Evolutionary conservation across 2,329 filamentous ascomycete species (phyloP), one percentile per base, ranked within the genome.

Genomic region (Colletotrichum tropicicola): DNA sequence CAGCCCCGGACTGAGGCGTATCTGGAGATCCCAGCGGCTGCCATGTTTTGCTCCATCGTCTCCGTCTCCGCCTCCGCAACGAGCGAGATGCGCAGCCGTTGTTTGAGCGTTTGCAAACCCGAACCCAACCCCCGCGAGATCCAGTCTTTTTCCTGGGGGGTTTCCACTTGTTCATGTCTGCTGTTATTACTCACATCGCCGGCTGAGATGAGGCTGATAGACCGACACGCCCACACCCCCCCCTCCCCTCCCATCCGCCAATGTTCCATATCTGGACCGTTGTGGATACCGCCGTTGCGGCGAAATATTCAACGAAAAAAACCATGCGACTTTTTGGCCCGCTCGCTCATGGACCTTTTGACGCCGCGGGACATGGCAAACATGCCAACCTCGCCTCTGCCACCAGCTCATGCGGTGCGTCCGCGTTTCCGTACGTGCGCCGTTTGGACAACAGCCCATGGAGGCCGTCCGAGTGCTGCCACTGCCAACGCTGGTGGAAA

Each of bases 401-500:
- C 10, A 35, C n/a, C 13, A 35, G 13, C n/a, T n/a, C n/a, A n/a
- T n/a, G n/a, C n/a, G n/a, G n/a, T 35, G 32, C n/a, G 12, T 12
- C 9, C 32, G n/a, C n/a, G n/a, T n/a, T n/a, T n/a, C n/a, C 13
- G 13, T 35, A 35, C 32, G 32, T 35, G 32, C 32, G 32, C 32
- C n/a, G n/a, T n/a, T n/a, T n/a, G n/a, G n/a, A n/a, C 30, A 35
- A 9, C 30, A 35, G 30, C 30, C 30, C 30, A 35, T 35, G n/a
- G n/a, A n/a, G n/a, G n/a, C n/a, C 10, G 17, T 59, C 28, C 23
- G 54, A 27, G 28, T 48, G 54, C 32, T 28, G 49, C 12, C 21
- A 45, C 56, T 48, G 55, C 48, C 48, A 65, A 43, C 43, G 21
- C 13, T 21, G 17, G 60, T 59, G 60, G 60, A 53, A 17, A 64